Conservation (phyloP, 2,329 filamentous ascomycete species). For the Colletotrichum zoysiae region DNA sequence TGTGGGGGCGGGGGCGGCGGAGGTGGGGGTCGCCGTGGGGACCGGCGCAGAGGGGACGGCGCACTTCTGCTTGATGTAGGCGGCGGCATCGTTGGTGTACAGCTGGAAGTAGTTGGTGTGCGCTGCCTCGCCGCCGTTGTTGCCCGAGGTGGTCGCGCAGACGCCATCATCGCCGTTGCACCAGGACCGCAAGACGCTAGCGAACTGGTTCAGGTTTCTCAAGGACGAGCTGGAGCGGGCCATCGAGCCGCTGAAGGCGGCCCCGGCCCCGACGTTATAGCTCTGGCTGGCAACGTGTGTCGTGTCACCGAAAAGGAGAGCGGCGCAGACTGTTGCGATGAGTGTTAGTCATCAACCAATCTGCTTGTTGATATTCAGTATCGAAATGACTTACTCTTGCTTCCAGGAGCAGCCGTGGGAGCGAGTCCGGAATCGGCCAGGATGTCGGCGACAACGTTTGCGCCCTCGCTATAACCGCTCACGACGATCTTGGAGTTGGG, state of each 20-base stretch:
- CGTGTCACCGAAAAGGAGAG: constrained; percentile 51
- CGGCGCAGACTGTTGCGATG: constrained; percentile 48
- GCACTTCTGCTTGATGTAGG: constrained; percentile 40
- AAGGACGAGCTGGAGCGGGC: constrained; percentile 30
- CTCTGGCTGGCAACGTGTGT: constrained; percentile 51
- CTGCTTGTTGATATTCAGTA: not conserved
- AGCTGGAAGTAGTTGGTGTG: constrained; percentile 52
- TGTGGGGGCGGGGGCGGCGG: constrained; percentile 25
- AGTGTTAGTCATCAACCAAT: not conserved
- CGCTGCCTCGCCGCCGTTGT: constrained; percentile 44
- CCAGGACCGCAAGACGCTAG: constrained; percentile 48
- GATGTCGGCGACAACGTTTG: constrained; percentile 54
- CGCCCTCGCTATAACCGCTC: constrained; percentile 57
- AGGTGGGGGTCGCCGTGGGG: constrained; percentile 26
- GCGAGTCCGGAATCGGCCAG: constrained; percentile 49
- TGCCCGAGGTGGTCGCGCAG: constrained; percentile 52
- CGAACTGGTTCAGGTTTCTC: constrained; percentile 31
- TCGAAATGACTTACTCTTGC: constrained; percentile 48
- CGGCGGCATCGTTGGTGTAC: constrained; percentile 34
- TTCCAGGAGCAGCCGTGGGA: constrained; percentile 47
- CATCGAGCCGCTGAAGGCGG: constrained; percentile 33
- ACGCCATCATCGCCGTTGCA: constrained; percentile 54
- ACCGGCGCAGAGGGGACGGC: constrained; percentile 12
- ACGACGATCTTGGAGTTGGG: constrained; percentile 56
- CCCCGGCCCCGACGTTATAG: constrained; percentile 50